Percentiles rank a stretch among this genome's conserved stretches.
Evolutionary conservation across 306 rosid genomes (phyloP).

Genomic region (Pterocarpus macrocarpus): DNA sequence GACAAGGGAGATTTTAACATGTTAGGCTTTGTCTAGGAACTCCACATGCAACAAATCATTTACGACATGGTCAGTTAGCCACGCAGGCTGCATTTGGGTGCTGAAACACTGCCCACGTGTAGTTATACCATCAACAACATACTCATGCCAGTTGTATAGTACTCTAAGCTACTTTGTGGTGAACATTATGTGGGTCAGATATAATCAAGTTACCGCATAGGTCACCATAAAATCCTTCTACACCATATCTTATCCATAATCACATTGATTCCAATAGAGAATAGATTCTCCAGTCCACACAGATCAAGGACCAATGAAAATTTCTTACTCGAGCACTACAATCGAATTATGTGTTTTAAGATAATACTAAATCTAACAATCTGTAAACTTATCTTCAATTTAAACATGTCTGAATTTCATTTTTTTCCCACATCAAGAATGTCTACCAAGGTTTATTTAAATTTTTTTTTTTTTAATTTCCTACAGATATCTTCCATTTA

Average conservation of each 20-base stretch:
- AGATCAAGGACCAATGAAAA: background rate
- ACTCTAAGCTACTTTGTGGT: background rate
- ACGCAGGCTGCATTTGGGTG: constrained; percentile 43
- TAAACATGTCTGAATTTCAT: background rate
- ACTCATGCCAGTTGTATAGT: constrained; percentile 11
- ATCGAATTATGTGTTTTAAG: background rate
- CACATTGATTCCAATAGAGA: background rate
- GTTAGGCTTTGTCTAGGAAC: constrained; percentile 35
- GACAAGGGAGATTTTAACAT: constrained; percentile 17
- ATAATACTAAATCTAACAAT: background rate
- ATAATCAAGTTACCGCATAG: background rate
- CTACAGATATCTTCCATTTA: too few species aligned
- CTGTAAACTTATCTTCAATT: background rate
- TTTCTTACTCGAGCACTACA: background rate
- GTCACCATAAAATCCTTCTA: background rate
- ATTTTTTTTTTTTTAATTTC: too few species aligned
- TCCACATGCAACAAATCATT: constrained; percentile 43
- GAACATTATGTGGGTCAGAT: background rate
- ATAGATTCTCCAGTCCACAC: background rate
- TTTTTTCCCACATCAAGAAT: too few species aligned
- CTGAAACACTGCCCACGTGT: constrained; percentile 55
- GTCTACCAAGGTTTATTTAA: too few species aligned
- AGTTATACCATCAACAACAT: constrained; percentile 45
- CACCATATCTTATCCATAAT: constrained; percentile 17
- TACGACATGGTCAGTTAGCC: constrained; percentile 47